Percentiles rank a stretch among this genome's conserved stretches.
phyloP scores from a whole-genome alignment of 148 eudicot genomes.

The Polygonum maritimum region DNA sequence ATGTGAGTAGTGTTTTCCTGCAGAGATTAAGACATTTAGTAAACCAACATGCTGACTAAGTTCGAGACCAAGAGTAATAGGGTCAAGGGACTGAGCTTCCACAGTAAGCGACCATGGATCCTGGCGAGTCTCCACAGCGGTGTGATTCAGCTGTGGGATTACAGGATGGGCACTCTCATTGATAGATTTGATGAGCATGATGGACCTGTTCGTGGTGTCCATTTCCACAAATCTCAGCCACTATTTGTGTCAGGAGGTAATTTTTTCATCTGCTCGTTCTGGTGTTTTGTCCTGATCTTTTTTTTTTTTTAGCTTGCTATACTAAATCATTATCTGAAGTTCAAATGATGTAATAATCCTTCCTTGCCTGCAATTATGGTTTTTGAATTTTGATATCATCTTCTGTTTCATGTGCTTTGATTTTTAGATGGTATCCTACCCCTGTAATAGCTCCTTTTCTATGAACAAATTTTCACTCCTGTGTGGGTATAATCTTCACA shows the following conservation, averaged over 20 bases:
- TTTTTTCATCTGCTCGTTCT: not conserved
- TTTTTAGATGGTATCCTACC: not conserved
- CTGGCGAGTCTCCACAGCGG: slow-evolving; percentile 66
- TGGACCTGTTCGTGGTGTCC: slow-evolving; percentile 73
- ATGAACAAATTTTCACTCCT: not conserved
- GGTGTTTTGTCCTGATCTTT: not conserved
- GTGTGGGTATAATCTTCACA: not conserved
- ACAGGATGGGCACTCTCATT: slow-evolving; percentile 60
- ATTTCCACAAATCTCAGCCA: slow-evolving; percentile 61
- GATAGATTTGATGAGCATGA: slow-evolving; percentile 64
- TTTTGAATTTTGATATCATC: not conserved
- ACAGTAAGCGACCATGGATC: slow-evolving; percentile 70
- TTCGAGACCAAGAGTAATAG: slow-evolving; percentile 67
- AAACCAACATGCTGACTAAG: slow-evolving; percentile 45
- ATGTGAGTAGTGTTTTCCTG: slow-evolving; percentile 9
- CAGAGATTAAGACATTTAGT: slow-evolving; percentile 3
- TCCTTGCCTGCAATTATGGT: not conserved
- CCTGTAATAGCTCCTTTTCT: not conserved
- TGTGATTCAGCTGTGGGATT: slow-evolving; percentile 75
- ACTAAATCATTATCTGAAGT: not conserved
- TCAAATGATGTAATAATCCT: no score
- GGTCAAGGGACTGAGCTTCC: slow-evolving; percentile 68
- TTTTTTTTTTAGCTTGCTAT: not conserved
- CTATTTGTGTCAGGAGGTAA: slow-evolving; percentile 71
- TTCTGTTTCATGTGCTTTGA: not conserved